These are phyloP conservation scores for maize (Zea mays) DNA, from an alignment of 176 grass and related monocot genomes.

Conservation along the genomic window Zm-B73-REFERENCE-NAM-5.0 NC_050099.1:169264001-169264500, in stretches of 20 bases:
- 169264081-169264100: too few species aligned
- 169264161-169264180: neutral
- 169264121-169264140: neutral
- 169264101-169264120: too few species aligned
- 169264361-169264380: conserved; percentile 13
- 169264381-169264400: conserved; percentile 34
- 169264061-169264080: too few species aligned
- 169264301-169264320: neutral
- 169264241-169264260: neutral
- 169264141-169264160: neutral
- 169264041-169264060: too few species aligned
- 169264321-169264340: conserved; percentile 14
- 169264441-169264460: conserved; percentile 3
- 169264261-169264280: neutral
- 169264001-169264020: neutral
- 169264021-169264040: conserved; percentile 17
- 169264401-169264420: conserved; percentile 32
- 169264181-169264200: neutral
- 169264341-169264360: conserved; percentile 36
- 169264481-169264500: conserved; percentile 56
- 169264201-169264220: neutral
- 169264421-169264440: conserved; percentile 23
- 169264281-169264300: conserved; percentile 17
- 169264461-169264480: conserved; percentile 16
- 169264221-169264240: neutral